Conservation (phyloP, 352 stramenopile genomes). For the Aphanomyces astaci region DNA sequence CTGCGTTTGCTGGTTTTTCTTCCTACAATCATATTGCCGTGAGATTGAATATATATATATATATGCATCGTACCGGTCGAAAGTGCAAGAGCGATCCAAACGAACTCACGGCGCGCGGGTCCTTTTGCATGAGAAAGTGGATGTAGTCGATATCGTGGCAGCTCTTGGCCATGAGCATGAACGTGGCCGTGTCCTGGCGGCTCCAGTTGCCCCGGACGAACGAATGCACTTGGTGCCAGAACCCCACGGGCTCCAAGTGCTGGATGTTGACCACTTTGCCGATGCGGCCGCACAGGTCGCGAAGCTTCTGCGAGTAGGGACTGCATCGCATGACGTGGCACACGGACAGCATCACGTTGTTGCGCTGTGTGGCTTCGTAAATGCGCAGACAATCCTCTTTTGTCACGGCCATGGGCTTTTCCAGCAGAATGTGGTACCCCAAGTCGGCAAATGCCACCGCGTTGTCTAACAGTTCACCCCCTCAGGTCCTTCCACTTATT, state of each 20-base stretch:
- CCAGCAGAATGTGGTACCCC: conserved; percentile 27
- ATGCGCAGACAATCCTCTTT: conserved; percentile 23
- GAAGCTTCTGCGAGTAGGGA: conserved; percentile 24
- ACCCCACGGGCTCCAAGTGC: conserved; percentile 26
- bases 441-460: conserved; percentile 24
- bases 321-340: conserved; percentile 27
- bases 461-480: conserved; percentile 9
- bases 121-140: conserved; percentile 19
- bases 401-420: conserved; percentile 26
- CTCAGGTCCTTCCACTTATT: not conserved
- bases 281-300: conserved; percentile 14
- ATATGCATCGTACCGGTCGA: not conserved
- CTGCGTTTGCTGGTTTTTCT: conserved; percentile 7
- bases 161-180: conserved; percentile 30
- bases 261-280: conserved; percentile 26
- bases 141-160: conserved; percentile 27
- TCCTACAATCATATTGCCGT: conserved; percentile 10
- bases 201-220: conserved; percentile 24
- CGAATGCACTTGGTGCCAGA: conserved; percentile 24
- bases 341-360: conserved; percentile 23
- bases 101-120: not conserved
- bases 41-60: not conserved
- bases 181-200: not conserved
- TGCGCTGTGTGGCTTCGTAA: conserved; percentile 18
- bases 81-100: conserved; percentile 25